Conservation (phyloP, 1,139 yeast species). For the Pichia cactophila region DNA sequence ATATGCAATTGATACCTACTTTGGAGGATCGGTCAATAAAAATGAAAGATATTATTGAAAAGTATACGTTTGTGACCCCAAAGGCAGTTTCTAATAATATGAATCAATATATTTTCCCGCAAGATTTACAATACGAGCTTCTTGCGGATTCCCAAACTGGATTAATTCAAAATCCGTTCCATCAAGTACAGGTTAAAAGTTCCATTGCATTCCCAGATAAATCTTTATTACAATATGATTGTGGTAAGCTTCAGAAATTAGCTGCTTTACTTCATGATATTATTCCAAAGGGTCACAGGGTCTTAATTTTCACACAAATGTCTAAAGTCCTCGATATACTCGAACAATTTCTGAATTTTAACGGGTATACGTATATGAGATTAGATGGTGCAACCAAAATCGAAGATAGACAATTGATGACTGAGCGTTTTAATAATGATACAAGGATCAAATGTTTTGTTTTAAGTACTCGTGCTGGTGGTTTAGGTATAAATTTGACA, state of each 20-base stretch:
- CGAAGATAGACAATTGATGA: conserved; percentile 90
- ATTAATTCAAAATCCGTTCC: conserved; percentile 56
- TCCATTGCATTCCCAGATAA: conserved; percentile 97
- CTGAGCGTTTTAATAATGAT: conserved; percentile 89
- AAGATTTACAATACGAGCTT: conserved; percentile 29
- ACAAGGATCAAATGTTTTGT: conserved; percentile 84
- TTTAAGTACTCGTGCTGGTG: conserved; percentile 93
- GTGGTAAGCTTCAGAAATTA: conserved; percentile 89
- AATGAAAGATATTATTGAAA: conserved; percentile 52
- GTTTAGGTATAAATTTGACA: conserved; percentile 91
- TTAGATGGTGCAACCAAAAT: conserved; percentile 96
- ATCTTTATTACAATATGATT: conserved; percentile 83
- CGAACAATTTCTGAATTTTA: conserved; percentile 89
- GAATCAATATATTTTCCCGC: conserved; percentile 50
- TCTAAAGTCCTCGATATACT: conserved; percentile 89
- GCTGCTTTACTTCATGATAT: conserved; percentile 70
- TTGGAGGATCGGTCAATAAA: conserved; percentile 37
- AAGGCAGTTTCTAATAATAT: conserved; percentile 72
- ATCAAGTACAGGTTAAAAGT: conserved; percentile 74
- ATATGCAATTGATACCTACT: conserved; percentile 31
- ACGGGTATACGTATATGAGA: conserved; percentile 91
- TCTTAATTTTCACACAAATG: conserved; percentile 96
- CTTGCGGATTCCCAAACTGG: conserved; percentile 28
- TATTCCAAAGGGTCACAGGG: conserved; percentile 84
- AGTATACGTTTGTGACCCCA: conserved; percentile 85